Conservation (phyloP, 2,329 filamentous ascomycete species). For the Seiridium cupressi region DNA sequence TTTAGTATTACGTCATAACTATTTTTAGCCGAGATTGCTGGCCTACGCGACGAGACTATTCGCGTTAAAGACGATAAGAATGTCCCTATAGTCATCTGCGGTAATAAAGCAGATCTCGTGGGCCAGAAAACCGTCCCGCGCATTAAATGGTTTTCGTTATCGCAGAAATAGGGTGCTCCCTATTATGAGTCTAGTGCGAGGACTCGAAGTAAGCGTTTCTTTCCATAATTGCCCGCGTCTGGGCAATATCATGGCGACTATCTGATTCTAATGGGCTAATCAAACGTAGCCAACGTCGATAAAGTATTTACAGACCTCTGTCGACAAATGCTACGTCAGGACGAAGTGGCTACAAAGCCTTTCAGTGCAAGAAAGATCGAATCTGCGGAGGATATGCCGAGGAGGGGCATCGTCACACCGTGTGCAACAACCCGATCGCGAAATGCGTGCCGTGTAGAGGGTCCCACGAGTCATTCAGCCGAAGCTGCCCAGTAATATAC, state of each 20-base stretch:
- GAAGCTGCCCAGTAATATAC: neutral
- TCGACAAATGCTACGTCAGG: constrained; percentile 76
- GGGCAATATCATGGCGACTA: constrained; percentile 11
- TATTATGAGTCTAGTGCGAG: constrained; percentile 90
- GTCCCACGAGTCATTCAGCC: neutral
- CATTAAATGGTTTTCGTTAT: constrained; percentile 77
- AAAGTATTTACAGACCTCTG: constrained; percentile 86
- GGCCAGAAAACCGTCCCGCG: constrained; percentile 78
- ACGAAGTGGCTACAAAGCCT: constrained; percentile 40
- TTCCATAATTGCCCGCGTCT: neutral
- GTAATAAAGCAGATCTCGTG: constrained; percentile 88
- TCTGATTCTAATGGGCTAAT: constrained; percentile 13
- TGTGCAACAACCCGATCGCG: neutral
- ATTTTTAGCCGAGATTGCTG: constrained; percentile 76
- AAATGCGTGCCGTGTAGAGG: neutral
- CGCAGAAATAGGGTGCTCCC: constrained; percentile 84
- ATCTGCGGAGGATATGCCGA: neutral
- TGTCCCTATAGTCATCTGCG: constrained; percentile 84
- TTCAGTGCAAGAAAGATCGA: neutral
- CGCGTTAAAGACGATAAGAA: constrained; percentile 87
- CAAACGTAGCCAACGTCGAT: constrained; percentile 70
- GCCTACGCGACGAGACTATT: constrained; percentile 83
- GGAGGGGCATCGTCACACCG: neutral
- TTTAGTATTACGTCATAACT: constrained; percentile 87
- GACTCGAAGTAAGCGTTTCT: constrained; percentile 57